These are phyloP conservation scores for Beauveria sp. DNA, from an alignment of 2,329 filamentous ascomycete genomes.

Conservation along the genomic window DNA sequence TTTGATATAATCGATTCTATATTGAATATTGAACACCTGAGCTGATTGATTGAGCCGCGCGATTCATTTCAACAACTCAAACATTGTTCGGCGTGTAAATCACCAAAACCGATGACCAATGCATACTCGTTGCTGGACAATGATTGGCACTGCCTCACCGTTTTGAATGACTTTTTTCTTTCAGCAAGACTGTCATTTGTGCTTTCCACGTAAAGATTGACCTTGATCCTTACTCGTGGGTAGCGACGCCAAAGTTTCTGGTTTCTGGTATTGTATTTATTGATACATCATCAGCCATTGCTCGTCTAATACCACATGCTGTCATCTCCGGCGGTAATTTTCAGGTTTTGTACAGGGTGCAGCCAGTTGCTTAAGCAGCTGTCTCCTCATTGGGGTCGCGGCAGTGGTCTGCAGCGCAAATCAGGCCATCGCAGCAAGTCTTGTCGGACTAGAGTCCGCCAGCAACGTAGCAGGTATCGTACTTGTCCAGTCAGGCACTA, in stretches of 20 bases:
- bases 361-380: background rate
- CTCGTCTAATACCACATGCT: background rate
- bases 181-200: background rate
- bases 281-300: too few species aligned
- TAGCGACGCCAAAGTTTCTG: too few species aligned
- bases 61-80: too few species aligned
- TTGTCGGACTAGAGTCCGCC: background rate
- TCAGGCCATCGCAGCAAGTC: background rate
- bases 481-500: background rate
- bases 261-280: too few species aligned
- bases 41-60: background rate
- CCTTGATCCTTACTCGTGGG: background rate
- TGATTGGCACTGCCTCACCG: background rate
- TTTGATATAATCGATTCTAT: too few species aligned
- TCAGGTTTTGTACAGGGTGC: background rate
- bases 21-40: background rate
- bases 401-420: conserved; percentile 3
- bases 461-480: background rate
- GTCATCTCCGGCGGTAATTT: background rate
- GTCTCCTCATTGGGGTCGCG: background rate
- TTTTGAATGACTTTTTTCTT: background rate
- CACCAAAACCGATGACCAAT: background rate
- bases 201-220: background rate
- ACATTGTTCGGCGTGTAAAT: background rate
- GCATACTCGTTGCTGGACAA: background rate